Base-by-base conservation (phyloP, 1,284 basidiomycete species). In the Psilocybe mexicana region DNA sequence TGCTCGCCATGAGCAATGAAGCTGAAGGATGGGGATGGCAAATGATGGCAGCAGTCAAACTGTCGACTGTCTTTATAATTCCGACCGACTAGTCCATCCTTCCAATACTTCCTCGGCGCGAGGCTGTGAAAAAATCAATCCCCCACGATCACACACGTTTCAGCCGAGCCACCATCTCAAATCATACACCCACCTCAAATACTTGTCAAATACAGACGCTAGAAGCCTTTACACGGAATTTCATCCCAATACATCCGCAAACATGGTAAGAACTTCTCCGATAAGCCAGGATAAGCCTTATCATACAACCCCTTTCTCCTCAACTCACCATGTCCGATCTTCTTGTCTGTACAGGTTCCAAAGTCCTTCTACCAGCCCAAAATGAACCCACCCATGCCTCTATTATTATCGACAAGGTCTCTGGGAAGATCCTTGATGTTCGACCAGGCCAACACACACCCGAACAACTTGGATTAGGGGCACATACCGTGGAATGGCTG, bases 361-460 rank as follows among this genome's bases (percentile, higher is more conserved):
- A 81, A 43, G 86, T 91, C 24, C 71, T 93, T 25, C 77, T 94
- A 33, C 82, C 88, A 0, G 78, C 71, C 33, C 66, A 68, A 26
- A 71, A 77, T 18, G 65, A 70, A 6, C 84, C 85, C 0, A 77
- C 76, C 38, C 84, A 90, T 3, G 93, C 90, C 14, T 92, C 92
- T 1, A 77, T 95, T 67, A 77, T 87, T 53, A 76, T 93, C 47
- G 83, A 90, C 66, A 70, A 72, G 25, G 56, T 62, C 6, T 79
- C 85, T 1, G 93, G 93, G 33, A 88, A 85, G 71, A 92, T 96
- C 68, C 72, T 75, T 18, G 75, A 82, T 51, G 76, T 94, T 44
- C 74, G 76, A 30, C 65, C 60, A 62, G 65, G 63, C 61, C 67
- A 72, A 55, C 61, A 69, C 61, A 53, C 69, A 35, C 61, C 68